Base-by-base conservation (phyloP, 2,329 filamentous ascomycete species). In the Tolypocladium amazonense region DNA sequence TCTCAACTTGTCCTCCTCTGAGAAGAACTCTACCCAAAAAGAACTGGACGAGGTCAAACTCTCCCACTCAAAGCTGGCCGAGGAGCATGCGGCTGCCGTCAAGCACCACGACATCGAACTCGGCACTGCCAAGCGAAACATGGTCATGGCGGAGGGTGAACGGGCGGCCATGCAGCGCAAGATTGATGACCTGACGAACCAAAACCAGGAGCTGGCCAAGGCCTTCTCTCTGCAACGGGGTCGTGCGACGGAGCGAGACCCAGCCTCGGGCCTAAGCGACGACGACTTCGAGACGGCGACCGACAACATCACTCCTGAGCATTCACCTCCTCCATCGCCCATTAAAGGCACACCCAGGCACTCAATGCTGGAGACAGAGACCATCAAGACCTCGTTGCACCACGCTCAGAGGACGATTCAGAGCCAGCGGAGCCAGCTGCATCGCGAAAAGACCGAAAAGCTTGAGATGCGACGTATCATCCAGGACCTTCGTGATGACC, bases 401-500 rank as follows among this genome's bases (percentile, higher is more conserved):
- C 94, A 99, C 72, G 93, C 94, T 45, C 94, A 97, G 72, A 86
- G 93, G 60, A 97, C 96, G 76, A 97, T 99, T 61, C 93, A 97
- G 72, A 96, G 91, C 68, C 84, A 97, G 66, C 92, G 96, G 74
- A 92, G 89, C 72, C 96, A 92, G 68, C 89, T 97, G 55, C 93
- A 99, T 73, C 89, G 94, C 39, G 94, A 99, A 74, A 99, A 97
- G 85, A 97, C 93, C 0, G 94, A 99, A 74, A 99, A 97, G 79
- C 84, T 97, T 35, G 94, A 99, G 74, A 83, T 97, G 58, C 92
- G 91, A 75, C 89, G 93, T 61, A 90, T 99, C 83, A 84, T 97
- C 37, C 93, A 97, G 75, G 94, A 99, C 68, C 88, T 93, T 30
- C 87, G 92, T 41, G 94, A 99, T 70, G 94, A 99, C 69, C 77